These are phyloP conservation scores for Talaromyces pinophilus DNA, from an alignment of 2,329 filamentous ascomycete genomes.

Conservation along the genomic window DNA sequence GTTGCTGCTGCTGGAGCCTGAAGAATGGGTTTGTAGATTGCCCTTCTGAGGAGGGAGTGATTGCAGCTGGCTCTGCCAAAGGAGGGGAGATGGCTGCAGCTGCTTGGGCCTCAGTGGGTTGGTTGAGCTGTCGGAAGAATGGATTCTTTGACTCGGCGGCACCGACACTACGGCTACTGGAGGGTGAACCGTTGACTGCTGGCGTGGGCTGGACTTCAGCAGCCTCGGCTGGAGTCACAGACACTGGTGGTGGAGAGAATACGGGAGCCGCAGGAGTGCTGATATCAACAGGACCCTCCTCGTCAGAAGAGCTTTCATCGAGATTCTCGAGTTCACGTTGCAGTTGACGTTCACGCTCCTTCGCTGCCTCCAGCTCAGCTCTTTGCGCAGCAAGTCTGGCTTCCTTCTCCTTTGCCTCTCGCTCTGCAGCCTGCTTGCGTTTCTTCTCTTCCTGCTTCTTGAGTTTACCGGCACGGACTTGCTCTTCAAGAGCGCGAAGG, in stretches of 20 bases:
- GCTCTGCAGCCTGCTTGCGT: conserved; percentile 81
- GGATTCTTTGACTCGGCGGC: conserved; percentile 88
- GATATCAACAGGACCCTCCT: conserved; percentile 73
- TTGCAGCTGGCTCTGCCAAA: conserved; percentile 45
- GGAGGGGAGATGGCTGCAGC: conserved; percentile 45
- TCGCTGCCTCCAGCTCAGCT: conserved; percentile 88
- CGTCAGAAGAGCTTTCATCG: conserved; percentile 71
- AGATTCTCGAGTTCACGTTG: conserved; percentile 81
- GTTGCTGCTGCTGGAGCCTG: conserved; percentile 61
- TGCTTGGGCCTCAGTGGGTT: conserved; percentile 59
- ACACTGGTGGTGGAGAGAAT: conserved; percentile 32
- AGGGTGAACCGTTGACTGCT: conserved; percentile 43
- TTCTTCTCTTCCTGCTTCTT: conserved; percentile 97
- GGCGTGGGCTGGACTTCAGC: conserved; percentile 26
- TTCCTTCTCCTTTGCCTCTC: conserved; percentile 86
- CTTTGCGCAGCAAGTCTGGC: conserved; percentile 77
- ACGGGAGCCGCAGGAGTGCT: conserved; percentile 54
- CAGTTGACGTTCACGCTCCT: conserved; percentile 85
- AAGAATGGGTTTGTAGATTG: conserved; percentile 96
- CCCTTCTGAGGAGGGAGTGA: conserved; percentile 46
- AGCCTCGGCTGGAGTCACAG: conserved; percentile 26
- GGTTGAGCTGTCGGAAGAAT: conserved; percentile 86
- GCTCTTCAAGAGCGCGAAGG: conserved; percentile 86
- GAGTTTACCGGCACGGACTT: conserved; percentile 88
- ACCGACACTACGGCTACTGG: conserved; percentile 54